Percentiles rank a stretch among this genome's conserved stretches.
These are phyloP conservation scores for Penicillium coffeae DNA, from an alignment of 495 filamentous ascomycete species.

Conservation along the genomic window DNA sequence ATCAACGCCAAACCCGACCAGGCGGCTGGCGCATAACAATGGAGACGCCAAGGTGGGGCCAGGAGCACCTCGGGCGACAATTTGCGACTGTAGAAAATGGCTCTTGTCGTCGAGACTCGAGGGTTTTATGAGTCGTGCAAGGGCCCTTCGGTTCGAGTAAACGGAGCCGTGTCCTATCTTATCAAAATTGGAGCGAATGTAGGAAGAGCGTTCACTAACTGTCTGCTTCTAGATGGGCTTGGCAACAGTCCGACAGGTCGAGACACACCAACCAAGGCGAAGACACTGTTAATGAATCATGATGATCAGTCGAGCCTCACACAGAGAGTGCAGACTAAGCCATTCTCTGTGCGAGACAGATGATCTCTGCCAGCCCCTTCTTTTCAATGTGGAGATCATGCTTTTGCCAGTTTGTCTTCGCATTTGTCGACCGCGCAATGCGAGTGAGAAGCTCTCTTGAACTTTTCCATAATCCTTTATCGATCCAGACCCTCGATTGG, in stretches of 20 bases:
- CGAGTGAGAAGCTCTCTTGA: too few species aligned
- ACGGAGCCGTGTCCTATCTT: slow-evolving; percentile 28
- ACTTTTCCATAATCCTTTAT: too few species aligned
- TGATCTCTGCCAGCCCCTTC: slow-evolving; percentile 56
- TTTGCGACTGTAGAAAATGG: slow-evolving; percentile 90
- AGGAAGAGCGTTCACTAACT: neutral
- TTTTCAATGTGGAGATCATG: too few species aligned
- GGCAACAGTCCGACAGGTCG: slow-evolving; percentile 76
- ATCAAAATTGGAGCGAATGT: neutral
- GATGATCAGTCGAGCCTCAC: slow-evolving; percentile 5
- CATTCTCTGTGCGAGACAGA: slow-evolving; percentile 45
- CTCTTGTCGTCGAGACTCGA: slow-evolving; percentile 76
- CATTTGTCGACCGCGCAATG: too few species aligned
- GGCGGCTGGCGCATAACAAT: slow-evolving; percentile 88
- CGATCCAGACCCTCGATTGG: too few species aligned
- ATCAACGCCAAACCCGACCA: slow-evolving; percentile 78
- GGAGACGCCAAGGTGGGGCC: slow-evolving; percentile 75
- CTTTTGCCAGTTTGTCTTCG: too few species aligned
- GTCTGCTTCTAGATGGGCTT: slow-evolving; percentile 75
- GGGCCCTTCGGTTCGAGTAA: slow-evolving; percentile 93
- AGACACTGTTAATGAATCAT: slow-evolving; percentile 38
- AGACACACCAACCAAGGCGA: slow-evolving; percentile 58
- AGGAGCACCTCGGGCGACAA: slow-evolving; percentile 59
- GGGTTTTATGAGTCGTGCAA: slow-evolving; percentile 81
- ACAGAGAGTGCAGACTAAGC: slow-evolving; percentile 20